These are phyloP conservation scores for Amoebophrya sp. DNA, from an alignment of 169 alveolate genomes.

Conservation along the genomic window DNA sequence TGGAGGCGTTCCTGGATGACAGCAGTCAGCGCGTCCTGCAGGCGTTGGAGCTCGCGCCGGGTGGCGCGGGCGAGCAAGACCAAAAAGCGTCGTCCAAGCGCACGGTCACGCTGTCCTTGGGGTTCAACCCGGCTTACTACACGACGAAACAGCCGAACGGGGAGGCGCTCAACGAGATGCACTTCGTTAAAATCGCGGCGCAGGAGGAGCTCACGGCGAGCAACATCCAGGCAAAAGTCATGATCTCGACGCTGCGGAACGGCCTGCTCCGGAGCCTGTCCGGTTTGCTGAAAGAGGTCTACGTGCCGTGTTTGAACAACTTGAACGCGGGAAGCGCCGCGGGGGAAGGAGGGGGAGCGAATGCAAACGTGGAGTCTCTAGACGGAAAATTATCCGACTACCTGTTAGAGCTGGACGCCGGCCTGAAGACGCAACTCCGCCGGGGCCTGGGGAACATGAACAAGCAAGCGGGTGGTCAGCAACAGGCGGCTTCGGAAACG, in stretches of 20 bases:
- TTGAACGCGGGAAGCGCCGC: not conserved
- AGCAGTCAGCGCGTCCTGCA: slow-evolving; percentile 43
- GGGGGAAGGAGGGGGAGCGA: too few relatives aligned
- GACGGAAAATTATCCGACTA: slow-evolving; percentile 40
- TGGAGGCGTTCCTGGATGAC: slow-evolving; percentile 51
- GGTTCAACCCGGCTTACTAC: slow-evolving; percentile 19
- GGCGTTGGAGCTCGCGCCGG: slow-evolving; percentile 38
- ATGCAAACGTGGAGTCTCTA: slow-evolving; percentile 31
- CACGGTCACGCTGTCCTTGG: slow-evolving; percentile 38
- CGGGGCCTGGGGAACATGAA: slow-evolving; percentile 33
- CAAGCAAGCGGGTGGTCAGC: slow-evolving; percentile 35
- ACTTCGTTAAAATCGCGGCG: slow-evolving; percentile 39
- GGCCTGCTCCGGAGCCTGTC: slow-evolving; percentile 37
- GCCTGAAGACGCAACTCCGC: slow-evolving; percentile 44
- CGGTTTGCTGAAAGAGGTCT: slow-evolving; percentile 39
- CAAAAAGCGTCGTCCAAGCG: not conserved
- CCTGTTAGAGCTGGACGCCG: slow-evolving; percentile 44
- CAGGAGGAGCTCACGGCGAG: slow-evolving; percentile 40
- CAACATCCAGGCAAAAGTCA: slow-evolving; percentile 37
- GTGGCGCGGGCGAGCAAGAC: too few relatives aligned
- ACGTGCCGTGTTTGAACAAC: slow-evolving; percentile 38
- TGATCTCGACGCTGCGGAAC: slow-evolving; percentile 38
- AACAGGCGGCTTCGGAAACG: slow-evolving; percentile 18
- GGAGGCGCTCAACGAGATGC: slow-evolving; percentile 44
- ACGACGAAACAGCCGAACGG: too few relatives aligned